These are phyloP conservation scores for Diospyros lotus DNA, from an alignment of 148 eudicot genomes.

Conservation along the genomic window DNA sequence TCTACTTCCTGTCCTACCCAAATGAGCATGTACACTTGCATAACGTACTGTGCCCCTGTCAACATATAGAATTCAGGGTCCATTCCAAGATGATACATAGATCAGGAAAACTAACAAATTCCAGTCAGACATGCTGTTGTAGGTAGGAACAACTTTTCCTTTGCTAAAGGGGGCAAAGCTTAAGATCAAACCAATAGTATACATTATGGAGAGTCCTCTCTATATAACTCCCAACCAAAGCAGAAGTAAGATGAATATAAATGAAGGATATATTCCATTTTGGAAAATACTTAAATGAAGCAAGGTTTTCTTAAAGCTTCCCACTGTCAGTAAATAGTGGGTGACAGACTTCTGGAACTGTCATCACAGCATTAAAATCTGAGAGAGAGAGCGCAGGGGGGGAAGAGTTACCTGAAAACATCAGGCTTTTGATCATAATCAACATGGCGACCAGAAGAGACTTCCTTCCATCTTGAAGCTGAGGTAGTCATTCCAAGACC, in stretches of 20 bases:
- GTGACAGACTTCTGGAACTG: too few relatives aligned
- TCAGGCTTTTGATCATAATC: conserved; percentile 57
- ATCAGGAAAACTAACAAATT: not conserved
- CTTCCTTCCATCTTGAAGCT: conserved; percentile 49
- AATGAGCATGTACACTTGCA: conserved; percentile 59
- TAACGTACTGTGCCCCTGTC: conserved; percentile 52
- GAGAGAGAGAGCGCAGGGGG: not conserved
- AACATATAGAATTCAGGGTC: not conserved
- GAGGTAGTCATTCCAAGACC: conserved; percentile 12
- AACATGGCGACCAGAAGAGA: conserved; percentile 39
- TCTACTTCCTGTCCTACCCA: conserved; percentile 52
- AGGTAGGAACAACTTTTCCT: not conserved
- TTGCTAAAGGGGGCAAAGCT: not conserved
- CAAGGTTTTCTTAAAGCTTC: too few relatives aligned
- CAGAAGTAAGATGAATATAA: not conserved
- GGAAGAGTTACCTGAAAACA: conserved; percentile 38
- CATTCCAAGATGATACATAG: not conserved
- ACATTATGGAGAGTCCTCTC: not conserved
- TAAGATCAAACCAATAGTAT: not conserved
- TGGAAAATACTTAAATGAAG: not conserved
- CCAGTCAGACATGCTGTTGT: not conserved
- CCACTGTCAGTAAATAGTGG: too few relatives aligned
- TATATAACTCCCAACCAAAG: not conserved
- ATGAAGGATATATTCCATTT: not conserved
- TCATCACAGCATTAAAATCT: too few relatives aligned